Evolutionary conservation across 2,329 filamentous ascomycete genomes (phyloP), one percentile per base, ranked within the genome.

Genomic region (Diaporthe amygdali): DNA sequence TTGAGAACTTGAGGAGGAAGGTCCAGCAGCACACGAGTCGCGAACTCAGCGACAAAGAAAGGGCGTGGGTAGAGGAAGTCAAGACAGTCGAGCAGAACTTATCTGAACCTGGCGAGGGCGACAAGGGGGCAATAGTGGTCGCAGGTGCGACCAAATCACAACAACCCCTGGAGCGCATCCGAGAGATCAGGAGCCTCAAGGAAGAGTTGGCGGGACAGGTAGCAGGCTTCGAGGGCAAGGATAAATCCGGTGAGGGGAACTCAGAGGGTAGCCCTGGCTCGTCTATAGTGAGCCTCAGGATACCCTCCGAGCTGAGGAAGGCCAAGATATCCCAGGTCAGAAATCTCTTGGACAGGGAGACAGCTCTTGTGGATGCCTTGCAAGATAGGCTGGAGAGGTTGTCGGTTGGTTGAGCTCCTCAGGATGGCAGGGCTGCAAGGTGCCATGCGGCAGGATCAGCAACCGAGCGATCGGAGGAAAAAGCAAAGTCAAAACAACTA

Each of bases 331-430:
- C 85, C 70, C 88, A 92, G 78, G 89, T 94, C 27, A 89, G 89
- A 80, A 82, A 82, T 34, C 79, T 93, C 72, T 81, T 94, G 74
- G 90, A 92, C 70, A 84, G 92, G 34, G 91, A 94, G 81, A 88
- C 88, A 56, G 90, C 90, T 6, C 80, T 94, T 76, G 89, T 94
- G 8, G 91, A 93, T 75, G 91, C 89, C 27, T 87, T 93, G 27
- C 90, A 87, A 74, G 85, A 85, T 70, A 85, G 91, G 70, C 80
- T 94, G 73, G 89, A 91, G 78, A 87, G 85, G 73, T 81, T 94
- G 68, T 83, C 80, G 51, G 73, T 84, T 72, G 77, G 76, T 30
- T 77, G 73, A 72, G 70, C 5, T 14, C 25, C 15, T 41, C 25
- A 49, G 46, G 30, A 25, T 41, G 37, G 30, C 32, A 52, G 64